These are phyloP conservation scores for Emmonsiellopsis sp. DNA, from an alignment of 2,329 filamentous ascomycete species.

Conservation along the genomic window DNA sequence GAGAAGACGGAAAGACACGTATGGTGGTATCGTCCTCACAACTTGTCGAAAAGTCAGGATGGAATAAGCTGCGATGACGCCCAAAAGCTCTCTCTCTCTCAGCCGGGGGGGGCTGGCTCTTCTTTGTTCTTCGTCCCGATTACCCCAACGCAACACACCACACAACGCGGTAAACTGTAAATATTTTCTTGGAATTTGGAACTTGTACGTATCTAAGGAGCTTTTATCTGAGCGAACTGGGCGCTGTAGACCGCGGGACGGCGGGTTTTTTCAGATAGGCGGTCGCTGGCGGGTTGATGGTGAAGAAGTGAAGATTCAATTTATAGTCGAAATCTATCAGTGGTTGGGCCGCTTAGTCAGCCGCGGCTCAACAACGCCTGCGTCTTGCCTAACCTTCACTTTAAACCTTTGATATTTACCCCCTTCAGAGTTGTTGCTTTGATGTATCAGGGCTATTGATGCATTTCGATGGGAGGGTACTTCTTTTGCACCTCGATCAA, in stretches of 20 bases:
- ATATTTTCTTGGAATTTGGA: background rate
- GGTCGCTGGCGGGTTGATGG: constrained; percentile 6
- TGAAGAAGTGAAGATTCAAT: constrained; percentile 13
- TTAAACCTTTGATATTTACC: background rate
- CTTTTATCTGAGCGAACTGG: background rate
- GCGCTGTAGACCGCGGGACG: constrained; percentile 1
- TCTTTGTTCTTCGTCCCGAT: background rate
- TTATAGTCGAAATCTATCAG: constrained; percentile 12
- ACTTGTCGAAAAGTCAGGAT: too few species aligned
- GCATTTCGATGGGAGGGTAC: background rate
- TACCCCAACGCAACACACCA: background rate
- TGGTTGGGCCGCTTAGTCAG: constrained; percentile 10
- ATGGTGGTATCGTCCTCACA: background rate
- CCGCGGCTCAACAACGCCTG: background rate
- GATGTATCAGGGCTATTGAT: too few species aligned
- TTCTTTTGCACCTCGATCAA: background rate
- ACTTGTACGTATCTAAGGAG: constrained; percentile 1
- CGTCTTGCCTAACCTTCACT: background rate
- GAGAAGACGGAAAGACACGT: constrained; percentile 1
- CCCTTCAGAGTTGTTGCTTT: too few species aligned
- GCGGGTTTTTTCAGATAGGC: constrained; percentile 2
- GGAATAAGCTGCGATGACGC: too few species aligned
- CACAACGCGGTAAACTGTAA: background rate
- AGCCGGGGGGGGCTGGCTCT: background rate
- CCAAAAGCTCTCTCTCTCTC: too few species aligned